Percentiles rank a stretch among this genome's conserved stretches.
Conservation (phyloP, 179 eudicot genomes). For the Silene noctiflora region DNA sequence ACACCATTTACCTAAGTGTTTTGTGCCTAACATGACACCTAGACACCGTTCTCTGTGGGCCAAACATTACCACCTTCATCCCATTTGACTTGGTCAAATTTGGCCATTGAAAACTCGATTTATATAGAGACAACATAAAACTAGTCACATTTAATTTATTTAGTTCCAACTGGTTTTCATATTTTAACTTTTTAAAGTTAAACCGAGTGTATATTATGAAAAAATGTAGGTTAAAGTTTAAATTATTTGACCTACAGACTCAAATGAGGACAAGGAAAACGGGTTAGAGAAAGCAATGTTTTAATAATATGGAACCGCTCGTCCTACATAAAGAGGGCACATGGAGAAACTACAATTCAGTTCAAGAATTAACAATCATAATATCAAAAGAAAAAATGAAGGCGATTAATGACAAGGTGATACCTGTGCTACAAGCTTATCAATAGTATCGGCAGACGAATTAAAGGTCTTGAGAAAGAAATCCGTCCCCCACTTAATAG, state of each 20-base stretch:
- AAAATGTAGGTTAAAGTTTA: background rate
- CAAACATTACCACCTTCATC: too few species aligned
- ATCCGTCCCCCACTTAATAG: constrained; percentile 96
- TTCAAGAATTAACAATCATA: background rate
- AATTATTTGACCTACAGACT: background rate
- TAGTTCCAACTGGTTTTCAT: too few species aligned
- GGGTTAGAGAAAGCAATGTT: background rate
- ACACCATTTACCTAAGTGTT: too few species aligned
- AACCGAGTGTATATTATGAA: background rate
- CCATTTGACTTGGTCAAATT: too few species aligned
- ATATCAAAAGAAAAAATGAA: background rate
- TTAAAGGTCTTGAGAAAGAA: constrained; percentile 90
- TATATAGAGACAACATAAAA: too few species aligned
- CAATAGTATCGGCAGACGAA: constrained; percentile 69
- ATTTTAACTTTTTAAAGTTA: too few species aligned
- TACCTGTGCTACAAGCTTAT: constrained; percentile 69
- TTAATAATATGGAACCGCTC: too few species aligned
- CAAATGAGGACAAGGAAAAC: background rate
- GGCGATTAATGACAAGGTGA: background rate
- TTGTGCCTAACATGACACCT: too few species aligned
- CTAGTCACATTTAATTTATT: too few species aligned
- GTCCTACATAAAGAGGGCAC: too few species aligned
- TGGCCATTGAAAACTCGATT: too few species aligned
- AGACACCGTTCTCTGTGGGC: too few species aligned
- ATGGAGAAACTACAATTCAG: background rate